These are phyloP conservation scores for Olyra latifolia DNA, from an alignment of 176 grass and related monocot genomes.

Conservation along the genomic window DNA sequence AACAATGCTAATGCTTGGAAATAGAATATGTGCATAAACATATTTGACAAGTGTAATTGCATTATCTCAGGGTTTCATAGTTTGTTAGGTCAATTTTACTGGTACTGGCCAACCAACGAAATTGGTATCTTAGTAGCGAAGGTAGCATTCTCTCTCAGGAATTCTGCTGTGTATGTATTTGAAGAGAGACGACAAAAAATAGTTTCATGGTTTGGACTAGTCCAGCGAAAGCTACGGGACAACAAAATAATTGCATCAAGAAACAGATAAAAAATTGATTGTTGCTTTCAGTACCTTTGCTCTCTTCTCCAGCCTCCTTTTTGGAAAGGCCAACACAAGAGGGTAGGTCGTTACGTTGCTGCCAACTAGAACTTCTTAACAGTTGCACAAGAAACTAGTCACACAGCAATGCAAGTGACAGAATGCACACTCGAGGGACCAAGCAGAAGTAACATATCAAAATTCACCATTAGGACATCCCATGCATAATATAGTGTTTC, in stretches of 20 bases:
- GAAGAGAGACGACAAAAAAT: background rate
- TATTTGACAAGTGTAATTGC: background rate
- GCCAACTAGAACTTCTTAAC: conserved; percentile 10
- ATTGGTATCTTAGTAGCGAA: background rate
- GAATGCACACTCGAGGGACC: background rate
- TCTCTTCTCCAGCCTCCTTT: conserved; percentile 17
- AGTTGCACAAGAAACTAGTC: background rate
- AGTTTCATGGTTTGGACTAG: background rate
- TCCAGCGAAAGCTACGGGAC: background rate
- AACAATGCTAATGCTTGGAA: background rate
- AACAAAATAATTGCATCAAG: background rate
- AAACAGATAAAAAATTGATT: background rate
- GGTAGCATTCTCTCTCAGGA: background rate
- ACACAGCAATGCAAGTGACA: background rate
- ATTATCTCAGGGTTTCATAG: background rate
- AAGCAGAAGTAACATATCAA: background rate
- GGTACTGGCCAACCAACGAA: background rate
- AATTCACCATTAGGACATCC: background rate
- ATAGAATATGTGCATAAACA: background rate
- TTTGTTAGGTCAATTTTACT: background rate
- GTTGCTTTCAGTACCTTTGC: conserved; percentile 18
- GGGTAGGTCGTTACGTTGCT: background rate
- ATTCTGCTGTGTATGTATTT: background rate
- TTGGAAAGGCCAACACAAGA: conserved; percentile 4
- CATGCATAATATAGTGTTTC: too few relatives aligned